These are phyloP conservation scores for Chlorella variabilis DNA, from an alignment of 163 green algal species.

Conservation along the genomic window DNA sequence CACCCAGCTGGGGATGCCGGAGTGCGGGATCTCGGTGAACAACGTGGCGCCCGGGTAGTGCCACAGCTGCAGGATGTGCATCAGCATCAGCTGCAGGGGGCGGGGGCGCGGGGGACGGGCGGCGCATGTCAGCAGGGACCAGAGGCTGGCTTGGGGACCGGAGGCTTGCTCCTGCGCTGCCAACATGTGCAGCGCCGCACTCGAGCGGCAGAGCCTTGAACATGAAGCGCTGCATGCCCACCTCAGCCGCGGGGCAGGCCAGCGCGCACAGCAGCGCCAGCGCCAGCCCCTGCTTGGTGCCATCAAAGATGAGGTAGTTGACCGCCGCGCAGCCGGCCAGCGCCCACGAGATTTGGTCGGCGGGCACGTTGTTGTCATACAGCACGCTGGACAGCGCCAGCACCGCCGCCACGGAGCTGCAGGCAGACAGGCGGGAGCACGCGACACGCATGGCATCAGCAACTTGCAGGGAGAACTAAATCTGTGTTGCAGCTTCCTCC, in stretches of 20 bases:
- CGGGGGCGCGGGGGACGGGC: neutral
- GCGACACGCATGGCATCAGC: too few species aligned
- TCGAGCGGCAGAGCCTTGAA: too few species aligned
- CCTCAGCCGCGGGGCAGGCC: slow-evolving; percentile 47
- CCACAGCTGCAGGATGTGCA: slow-evolving; percentile 62
- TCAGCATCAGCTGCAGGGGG: slow-evolving; percentile 65
- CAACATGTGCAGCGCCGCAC: too few species aligned
- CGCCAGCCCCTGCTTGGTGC: slow-evolving; percentile 61
- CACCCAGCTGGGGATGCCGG: slow-evolving; percentile 31
- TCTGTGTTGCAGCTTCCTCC: neutral
- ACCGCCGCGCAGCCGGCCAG: slow-evolving; percentile 46
- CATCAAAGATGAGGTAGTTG: slow-evolving; percentile 60
- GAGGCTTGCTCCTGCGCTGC: too few species aligned
- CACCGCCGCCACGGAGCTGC: slow-evolving; percentile 49
- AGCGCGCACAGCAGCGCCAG: slow-evolving; percentile 68
- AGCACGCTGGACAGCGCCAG: slow-evolving; percentile 61
- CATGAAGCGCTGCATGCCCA: neutral
- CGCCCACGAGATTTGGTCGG: slow-evolving; percentile 50
- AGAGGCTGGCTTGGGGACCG: neutral
- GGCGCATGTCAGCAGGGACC: neutral
- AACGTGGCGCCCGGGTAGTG: slow-evolving; percentile 69
- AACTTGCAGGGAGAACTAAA: neutral
- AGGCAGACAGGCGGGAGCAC: neutral
- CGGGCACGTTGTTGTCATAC: slow-evolving; percentile 49
- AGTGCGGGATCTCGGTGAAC: slow-evolving; percentile 36